Evolutionary conservation across 1,139 yeast species (phyloP).

Genomic region (Wickerhamomyces sp.): DNA sequence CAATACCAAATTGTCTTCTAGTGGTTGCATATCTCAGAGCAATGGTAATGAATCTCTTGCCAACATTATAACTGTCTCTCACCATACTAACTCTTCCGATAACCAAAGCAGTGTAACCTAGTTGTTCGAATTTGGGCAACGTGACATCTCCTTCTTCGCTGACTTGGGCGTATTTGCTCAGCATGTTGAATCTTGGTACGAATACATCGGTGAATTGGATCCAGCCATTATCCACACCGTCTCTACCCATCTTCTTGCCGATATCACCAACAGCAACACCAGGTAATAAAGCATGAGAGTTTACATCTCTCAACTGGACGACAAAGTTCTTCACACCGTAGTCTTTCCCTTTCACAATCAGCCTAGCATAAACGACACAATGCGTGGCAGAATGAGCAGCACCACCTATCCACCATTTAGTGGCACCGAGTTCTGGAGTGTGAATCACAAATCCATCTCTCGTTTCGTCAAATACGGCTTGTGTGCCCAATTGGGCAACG

Average conservation of each 20-base stretch:
- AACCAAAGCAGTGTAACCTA: conserved; percentile 77
- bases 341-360: conserved; percentile 74
- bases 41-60: conserved; percentile 73
- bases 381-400: conserved; percentile 94
- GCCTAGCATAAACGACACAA: conserved; percentile 72
- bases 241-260: conserved; percentile 86
- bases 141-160: conserved; percentile 50
- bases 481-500: conserved; percentile 91
- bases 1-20: conserved; percentile 73
- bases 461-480: conserved; percentile 64
- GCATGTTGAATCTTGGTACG: conserved; percentile 77
- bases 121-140: conserved; percentile 75
- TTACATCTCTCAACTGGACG: conserved; percentile 75
- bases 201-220: conserved; percentile 78
- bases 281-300: conserved; percentile 64
- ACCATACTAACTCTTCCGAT: conserved; percentile 91
- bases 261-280: conserved; percentile 85
- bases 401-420: conserved; percentile 98
- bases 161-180: conserved; percentile 73
- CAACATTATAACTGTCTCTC: conserved; percentile 70
- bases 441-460: conserved; percentile 66
- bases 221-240: conserved; percentile 89
- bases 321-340: conserved; percentile 88
- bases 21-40: conserved; percentile 88
- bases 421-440: conserved; percentile 87